Base-by-base conservation (phyloP, 257 asterid genomes). In the Phtheirospermum japonicum region DNA sequence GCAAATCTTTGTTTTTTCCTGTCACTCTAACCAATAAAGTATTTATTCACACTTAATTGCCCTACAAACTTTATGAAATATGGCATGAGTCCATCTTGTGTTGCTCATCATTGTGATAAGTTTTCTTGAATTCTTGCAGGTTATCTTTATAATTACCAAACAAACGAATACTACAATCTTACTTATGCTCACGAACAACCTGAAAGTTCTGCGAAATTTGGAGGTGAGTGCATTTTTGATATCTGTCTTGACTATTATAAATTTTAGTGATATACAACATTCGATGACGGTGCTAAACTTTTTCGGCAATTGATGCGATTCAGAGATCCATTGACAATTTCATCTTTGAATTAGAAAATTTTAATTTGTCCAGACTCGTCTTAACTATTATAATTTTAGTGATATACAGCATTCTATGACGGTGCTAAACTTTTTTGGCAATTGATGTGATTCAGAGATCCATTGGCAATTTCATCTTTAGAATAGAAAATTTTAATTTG, bases 121-220 rank as follows among this genome's bases (percentile, higher is more conserved):
- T 69, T 4, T 14, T 58, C 40, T 72, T 48, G 39, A 63, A 71
- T 70, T 54, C 69, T 61, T 75, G 83, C 91, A 93, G 99, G 99
- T 70, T 85, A 93, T 79, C 96, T 93, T 45, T 93, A 79, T 77
- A 93, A 89, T 82, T 90, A 83, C 73, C 99, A 93, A 71, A 93
- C 99, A 14, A 87, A 83, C 76, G 99, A 93, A 83, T 86, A 87
- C 78, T 87, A 87, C 62, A 89, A 93, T 82, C 96, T 93, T 67
- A 93, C 99, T 48, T 85, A 83, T 71, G 97, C 97, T 57, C 99
- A 82, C 16, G 89, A 89, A 80, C 97, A 89, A 76, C 99, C 99
- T 26, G 95, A 85, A 82, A 87, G 80, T 73, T 83, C 96, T 68
- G 87, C 94, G 32, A 85, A 75, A 67, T 82, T 93, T 59, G 97